Base-by-base conservation (phyloP, 805 yeast genomes). In the Candida golubevii region DNA sequence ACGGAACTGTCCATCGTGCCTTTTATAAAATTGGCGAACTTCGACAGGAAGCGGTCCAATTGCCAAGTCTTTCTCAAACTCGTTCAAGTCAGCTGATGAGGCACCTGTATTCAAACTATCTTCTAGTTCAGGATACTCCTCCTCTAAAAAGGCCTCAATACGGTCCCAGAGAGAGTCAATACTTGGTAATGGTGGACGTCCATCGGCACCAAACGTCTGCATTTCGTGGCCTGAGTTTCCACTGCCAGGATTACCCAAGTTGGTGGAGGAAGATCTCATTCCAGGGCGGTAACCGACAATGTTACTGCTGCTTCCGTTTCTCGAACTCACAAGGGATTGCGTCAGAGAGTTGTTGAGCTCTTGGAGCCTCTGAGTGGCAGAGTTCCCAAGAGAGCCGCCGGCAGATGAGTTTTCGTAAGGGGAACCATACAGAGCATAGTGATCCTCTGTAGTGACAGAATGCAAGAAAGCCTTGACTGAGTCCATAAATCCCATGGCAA, bases 371-470 rank as follows among this genome's bases (percentile, higher is more conserved):
- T 70, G 57, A 18, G 59, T 53, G 2, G 66, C 57, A 6, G 66
- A 57, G 14, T 51, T 53, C 14, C 48, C 40, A 38, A 51, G 46
- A 33, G 44, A 38, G 34, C 58, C 54, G 13, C 55, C 55, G 9
- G 55, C 56, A 11, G 46, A 41, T 30, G 53, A 42, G 38, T 53
- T 48, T 27, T 41, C 48, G 43, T 55, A 55, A 4, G 58, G 58
- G 14, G 53, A 66, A 10, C 72, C 79, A 47, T 74, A 78, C 34
- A 77, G 71, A 18, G 83, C 83, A 56, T 78, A 78, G 55, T 78
- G 83, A 51, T 78, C 83, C 7, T 72, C 75, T 4, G 83, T 78
- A 7, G 82, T 78, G 34, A 78, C 69, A 26, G 80, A 75, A 54
- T 78, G 72, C 35, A 65, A 56, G 47, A 69, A 68, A 6, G 57